Evolutionary conservation across 139 green algal genomes (phyloP), one percentile per base, ranked within the genome.

Genomic region (Gonium pectorale): DNA sequence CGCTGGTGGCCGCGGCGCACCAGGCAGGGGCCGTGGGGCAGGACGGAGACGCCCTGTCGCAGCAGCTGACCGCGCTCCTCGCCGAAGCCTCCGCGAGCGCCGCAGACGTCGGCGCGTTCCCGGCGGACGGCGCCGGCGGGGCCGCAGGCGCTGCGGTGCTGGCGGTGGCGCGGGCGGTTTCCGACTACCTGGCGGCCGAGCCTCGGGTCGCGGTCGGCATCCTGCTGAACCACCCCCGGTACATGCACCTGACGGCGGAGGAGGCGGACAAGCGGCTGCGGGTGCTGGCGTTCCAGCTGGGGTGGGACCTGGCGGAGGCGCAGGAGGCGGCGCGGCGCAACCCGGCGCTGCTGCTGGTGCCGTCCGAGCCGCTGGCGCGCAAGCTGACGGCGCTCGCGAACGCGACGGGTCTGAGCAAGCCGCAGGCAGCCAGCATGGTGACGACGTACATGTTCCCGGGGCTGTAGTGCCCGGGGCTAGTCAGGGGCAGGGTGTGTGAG

Each of bases 381-480:
- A 85, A 77, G 44, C 66, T 85, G 64, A 35, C 15, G 37, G 46
- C 64, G 33, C 37, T 85, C 49, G 46, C 46, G 8, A 85, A 85
- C 46, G 64, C 64, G 8, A 85, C 79, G 0, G 79, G 79, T 0
- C 46, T 85, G 0, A 67, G 33, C 7, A 3, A 44, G 49, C 8
- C 43, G 26, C 56, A 68, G 33, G 79, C 79, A 1, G 52, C 79
- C 1, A 15, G 7, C 37, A 85, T 85, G 79, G 35, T 85, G 49
- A 78, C 64, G 40, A 7, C 33, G 17, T 85, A 68, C 49, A 85
- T 77, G 79, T 85, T 85, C 27, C 77, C 77, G 2, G 77, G 41
- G 35, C 3, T 56, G 41, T 3, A 21, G 46, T 44, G n/a, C 8
- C n/a, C 29, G 62, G 46, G 46, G 15, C 46, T 11, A 15, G 13